Evolutionary conservation across 2,329 filamentous ascomycete genomes (phyloP).

Genomic region (Aspergillus ruber): DNA sequence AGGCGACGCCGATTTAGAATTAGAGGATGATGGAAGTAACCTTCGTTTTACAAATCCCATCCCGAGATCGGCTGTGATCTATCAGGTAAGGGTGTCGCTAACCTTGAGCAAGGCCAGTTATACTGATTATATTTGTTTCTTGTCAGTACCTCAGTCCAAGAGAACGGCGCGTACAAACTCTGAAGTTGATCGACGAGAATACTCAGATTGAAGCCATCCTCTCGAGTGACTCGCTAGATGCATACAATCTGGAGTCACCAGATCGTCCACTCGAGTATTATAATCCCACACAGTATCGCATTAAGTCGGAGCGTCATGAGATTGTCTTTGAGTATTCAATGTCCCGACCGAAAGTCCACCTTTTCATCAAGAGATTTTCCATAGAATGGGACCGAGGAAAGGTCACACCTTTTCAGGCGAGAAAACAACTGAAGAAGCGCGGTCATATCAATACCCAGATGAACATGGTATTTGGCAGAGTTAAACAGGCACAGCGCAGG

Average conservation of each 20-base stretch:
- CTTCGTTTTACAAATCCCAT: conserved; percentile 20
- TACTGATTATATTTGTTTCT: background rate
- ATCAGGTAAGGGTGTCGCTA: conserved; percentile 18
- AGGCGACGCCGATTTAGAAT: conserved; percentile 7
- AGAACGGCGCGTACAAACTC: background rate
- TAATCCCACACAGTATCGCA: conserved; percentile 19
- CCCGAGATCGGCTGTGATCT: conserved; percentile 19
- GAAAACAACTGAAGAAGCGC: conserved; percentile 16
- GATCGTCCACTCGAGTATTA: conserved; percentile 11
- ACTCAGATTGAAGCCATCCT: conserved; percentile 30
- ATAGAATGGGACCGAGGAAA: conserved; percentile 16
- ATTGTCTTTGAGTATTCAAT: conserved; percentile 27
- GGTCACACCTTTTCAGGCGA: conserved; percentile 6
- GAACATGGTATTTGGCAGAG: conserved; percentile 6
- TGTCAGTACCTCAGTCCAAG: too few species aligned
- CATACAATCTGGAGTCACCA: conserved; percentile 13
- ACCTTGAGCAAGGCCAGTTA: background rate
- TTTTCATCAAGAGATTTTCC: conserved; percentile 20
- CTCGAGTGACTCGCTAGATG: conserved; percentile 17
- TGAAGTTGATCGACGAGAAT: conserved; percentile 28
- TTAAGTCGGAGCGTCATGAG: conserved; percentile 29
- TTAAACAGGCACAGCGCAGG: conserved; percentile 4
- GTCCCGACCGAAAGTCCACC: conserved; percentile 14
- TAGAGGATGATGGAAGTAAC: conserved; percentile 29
- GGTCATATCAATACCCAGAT: conserved; percentile 12